phyloP scores from a whole-genome alignment of 2,329 filamentous ascomycete genomes.

The Claviceps maximensis region DNA sequence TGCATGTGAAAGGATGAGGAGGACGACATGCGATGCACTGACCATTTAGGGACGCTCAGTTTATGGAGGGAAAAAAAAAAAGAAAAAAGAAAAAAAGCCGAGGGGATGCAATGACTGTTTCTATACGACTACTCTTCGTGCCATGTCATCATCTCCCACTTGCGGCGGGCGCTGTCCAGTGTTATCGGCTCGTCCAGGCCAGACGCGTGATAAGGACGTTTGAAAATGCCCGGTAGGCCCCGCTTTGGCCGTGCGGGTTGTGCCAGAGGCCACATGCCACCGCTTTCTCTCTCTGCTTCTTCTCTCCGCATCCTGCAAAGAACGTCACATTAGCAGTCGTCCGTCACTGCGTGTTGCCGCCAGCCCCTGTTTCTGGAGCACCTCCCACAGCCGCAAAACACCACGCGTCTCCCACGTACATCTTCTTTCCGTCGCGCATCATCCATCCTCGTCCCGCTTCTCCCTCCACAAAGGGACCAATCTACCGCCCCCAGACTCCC shows the following conservation, averaged over 20 bases:
- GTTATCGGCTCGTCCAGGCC: too few relatives aligned
- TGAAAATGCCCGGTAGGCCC: background rate
- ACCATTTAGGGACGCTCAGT: background rate
- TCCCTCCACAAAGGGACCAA: too few relatives aligned
- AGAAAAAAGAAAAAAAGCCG: background rate
- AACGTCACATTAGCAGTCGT: too few relatives aligned
- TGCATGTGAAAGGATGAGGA: background rate
- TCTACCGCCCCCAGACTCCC: too few relatives aligned
- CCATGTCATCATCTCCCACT: background rate
- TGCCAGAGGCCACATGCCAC: too few relatives aligned
- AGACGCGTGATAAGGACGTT: background rate
- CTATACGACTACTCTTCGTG: background rate
- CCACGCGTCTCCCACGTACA: background rate
- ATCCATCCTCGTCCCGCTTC: too few relatives aligned
- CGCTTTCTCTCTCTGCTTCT: too few relatives aligned
- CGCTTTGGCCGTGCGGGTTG: too few relatives aligned
- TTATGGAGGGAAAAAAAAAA: background rate
- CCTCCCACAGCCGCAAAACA: background rate
- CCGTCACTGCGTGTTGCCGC: too few relatives aligned
- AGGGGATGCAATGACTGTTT: background rate
- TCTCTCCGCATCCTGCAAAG: too few relatives aligned
- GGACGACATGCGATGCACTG: background rate
- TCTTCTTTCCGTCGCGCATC: background rate
- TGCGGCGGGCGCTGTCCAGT: background rate
- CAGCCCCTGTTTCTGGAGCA: background rate